Base-by-base conservation (phyloP, 2,329 filamentous ascomycete species). In the Ascochyta viciae-villosae region DNA sequence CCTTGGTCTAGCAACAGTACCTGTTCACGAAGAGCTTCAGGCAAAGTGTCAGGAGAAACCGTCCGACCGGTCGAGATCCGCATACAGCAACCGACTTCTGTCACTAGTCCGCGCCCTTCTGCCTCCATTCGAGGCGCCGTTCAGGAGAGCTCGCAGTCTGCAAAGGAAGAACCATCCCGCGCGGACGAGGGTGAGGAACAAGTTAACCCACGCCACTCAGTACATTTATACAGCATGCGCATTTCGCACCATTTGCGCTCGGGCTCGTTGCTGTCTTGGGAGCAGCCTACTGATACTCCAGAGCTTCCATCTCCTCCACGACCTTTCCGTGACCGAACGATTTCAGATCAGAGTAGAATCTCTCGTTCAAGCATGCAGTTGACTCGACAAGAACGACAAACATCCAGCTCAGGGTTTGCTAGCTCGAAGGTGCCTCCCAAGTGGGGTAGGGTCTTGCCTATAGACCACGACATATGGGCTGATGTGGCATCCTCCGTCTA, bases 241-340 rank as follows among this genome's bases (percentile, higher is more conserved):
- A 80, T 81, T 26, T 78, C 76, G 2, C 74, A 78, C 46, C 78
- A 79, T 62, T 64, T 81, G 13, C 77, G 78, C 6, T 79, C 76
- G 6, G 72, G 73, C 15, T 80, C 78, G 7, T 57, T 76, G 3
- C 64, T 74, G 12, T 72, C 76, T 3, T 78, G 76, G 68, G 67
- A 74, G 19, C 64, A 67, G 46, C 59, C 71, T 35, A 60, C 61
- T 16, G 63, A 68, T 42, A 50, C 60, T 12, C 55, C 66, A 24
- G 65, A 68, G 6, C 23, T 66, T 8, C 61, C 67, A 3, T 54
- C 46, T 23, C 46, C 61, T 12, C 61, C 56, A 43, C 55, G 19
- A 34, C 50, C 37, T 3, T 53, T 65, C 34, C 59, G 54, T 24
- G 57, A 67, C 12, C 65, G 64, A 16, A 56, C 54, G 24, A 26